Percentiles rank a stretch among this genome's conserved stretches.
Evolutionary conservation across 371 early-diverging fungal species (phyloP).

Genomic region (Rhizopus microsporus): DNA sequence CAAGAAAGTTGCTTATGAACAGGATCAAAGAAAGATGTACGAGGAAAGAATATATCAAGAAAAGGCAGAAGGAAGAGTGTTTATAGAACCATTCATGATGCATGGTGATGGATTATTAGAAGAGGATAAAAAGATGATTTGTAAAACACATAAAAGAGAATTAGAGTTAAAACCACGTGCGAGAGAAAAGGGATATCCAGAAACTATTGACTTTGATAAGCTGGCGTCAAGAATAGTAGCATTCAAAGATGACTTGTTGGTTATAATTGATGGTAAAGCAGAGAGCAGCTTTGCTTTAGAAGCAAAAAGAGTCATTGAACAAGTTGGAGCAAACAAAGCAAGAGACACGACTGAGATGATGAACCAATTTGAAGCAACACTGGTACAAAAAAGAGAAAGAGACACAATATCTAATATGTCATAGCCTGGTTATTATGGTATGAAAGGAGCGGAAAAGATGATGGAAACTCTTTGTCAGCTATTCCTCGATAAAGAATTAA

Average conservation of each 20-base stretch:
- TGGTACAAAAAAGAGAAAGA: slow-evolving; percentile 26
- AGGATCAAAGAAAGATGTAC: neutral
- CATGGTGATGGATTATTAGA: neutral
- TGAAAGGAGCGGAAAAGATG: slow-evolving; percentile 48
- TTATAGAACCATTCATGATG: slow-evolving; percentile 2
- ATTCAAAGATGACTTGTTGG: slow-evolving; percentile 28
- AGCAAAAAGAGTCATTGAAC: slow-evolving; percentile 27
- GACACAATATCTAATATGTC: neutral
- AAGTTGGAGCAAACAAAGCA: slow-evolving; percentile 42
- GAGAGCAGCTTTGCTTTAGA: slow-evolving; percentile 32
- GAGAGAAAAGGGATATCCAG: slow-evolving; percentile 35
- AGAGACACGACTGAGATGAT: slow-evolving; percentile 36
- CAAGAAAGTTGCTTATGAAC: neutral
- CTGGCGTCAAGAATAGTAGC: slow-evolving; percentile 25
- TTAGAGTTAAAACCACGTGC: slow-evolving; percentile 43
- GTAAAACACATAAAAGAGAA: slow-evolving; percentile 49
- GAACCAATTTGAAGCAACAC: slow-evolving; percentile 30
- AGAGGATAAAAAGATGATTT: slow-evolving; percentile 29
- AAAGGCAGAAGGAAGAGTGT: neutral
- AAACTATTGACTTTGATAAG: slow-evolving; percentile 35
- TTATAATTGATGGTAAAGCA: slow-evolving; percentile 27
- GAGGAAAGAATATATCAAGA: neutral
- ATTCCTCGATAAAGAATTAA: slow-evolving; percentile 45
- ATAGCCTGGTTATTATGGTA: slow-evolving; percentile 70
- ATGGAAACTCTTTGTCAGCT: slow-evolving; percentile 37